Evolutionary conservation across 495 filamentous ascomycete species (phyloP).

Genomic region (Penicillium simplicissimum): DNA sequence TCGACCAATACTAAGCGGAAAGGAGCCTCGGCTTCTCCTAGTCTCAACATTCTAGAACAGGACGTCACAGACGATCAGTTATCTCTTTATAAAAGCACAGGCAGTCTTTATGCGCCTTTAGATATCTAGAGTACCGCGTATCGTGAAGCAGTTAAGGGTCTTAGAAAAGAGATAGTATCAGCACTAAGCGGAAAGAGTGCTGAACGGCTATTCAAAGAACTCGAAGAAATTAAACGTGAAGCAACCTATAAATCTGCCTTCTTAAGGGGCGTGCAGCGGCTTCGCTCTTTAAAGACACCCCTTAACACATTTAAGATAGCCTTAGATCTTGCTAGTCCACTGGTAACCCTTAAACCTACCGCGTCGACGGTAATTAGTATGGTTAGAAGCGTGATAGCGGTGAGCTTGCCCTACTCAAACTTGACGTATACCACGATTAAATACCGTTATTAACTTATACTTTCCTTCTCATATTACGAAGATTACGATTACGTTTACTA

Average conservation of each 20-base stretch:
- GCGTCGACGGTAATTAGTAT: conserved; percentile 21
- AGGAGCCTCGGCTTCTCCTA: too few relatives aligned
- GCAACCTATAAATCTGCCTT: not conserved
- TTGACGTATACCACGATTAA: conserved; percentile 5
- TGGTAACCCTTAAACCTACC: conserved; percentile 15
- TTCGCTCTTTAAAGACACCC: not conserved
- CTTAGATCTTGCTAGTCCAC: conserved; percentile 22
- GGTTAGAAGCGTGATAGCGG: conserved; percentile 21
- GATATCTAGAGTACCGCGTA: not conserved
- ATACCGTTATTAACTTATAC: not conserved
- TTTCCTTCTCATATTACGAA: not conserved
- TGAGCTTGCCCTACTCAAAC: conserved; percentile 9
- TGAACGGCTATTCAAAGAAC: conserved; percentile 1
- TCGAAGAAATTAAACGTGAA: not conserved
- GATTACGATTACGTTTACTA: conserved; percentile 2
- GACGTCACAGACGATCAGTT: too few relatives aligned
- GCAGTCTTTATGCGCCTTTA: not conserved
- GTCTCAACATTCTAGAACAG: too few relatives aligned
- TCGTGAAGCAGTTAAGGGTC: not conserved
- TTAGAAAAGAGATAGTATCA: not conserved
- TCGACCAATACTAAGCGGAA: too few relatives aligned
- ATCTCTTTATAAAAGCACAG: too few relatives aligned
- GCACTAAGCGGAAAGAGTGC: not conserved
- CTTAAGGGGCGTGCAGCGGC: not conserved
- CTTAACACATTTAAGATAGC: conserved; percentile 21